A percentile compares a stretch with the other conserved stretches of the same genome.
These are phyloP conservation scores for Phoma herbarum DNA, from an alignment of 2,329 filamentous ascomycete species.

Conservation along the genomic window DNA sequence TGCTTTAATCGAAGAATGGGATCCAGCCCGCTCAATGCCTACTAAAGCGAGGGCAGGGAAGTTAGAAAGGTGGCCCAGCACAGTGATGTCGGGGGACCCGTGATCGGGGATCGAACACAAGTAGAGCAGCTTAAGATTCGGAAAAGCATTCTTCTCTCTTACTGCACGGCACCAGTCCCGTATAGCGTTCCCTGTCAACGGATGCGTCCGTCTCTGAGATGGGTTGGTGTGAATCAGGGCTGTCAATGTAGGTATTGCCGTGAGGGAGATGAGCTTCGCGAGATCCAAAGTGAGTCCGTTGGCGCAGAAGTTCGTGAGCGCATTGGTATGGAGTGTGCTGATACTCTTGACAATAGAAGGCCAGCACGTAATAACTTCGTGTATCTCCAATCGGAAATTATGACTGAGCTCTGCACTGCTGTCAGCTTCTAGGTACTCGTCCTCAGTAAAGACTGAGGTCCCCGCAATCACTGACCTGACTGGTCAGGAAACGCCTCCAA, in stretches of 20 bases:
- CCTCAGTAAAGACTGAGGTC: neutral
- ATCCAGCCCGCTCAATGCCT: neutral
- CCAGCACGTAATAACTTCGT: neutral
- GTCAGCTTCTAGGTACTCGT: neutral
- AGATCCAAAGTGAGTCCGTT: conserved; percentile 1
- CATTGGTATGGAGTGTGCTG: neutral
- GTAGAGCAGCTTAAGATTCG: conserved; percentile 3
- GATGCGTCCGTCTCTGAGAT: neutral
- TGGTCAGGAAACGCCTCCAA: conserved; percentile 3
- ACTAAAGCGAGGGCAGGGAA: conserved; percentile 3
- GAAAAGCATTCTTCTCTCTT: conserved; percentile 4
- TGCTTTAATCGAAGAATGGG: neutral
- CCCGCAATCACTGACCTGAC: neutral
- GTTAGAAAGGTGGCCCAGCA: neutral
- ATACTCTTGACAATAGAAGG: conserved; percentile 3
- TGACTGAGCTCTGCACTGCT: neutral
- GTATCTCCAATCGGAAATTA: neutral
- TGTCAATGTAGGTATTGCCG: conserved; percentile 1
- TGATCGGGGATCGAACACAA: neutral
- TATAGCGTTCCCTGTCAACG: neutral
- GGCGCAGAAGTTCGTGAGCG: conserved; percentile 9
- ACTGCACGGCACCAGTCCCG: conserved; percentile 13
- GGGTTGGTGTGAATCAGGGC: conserved; percentile 1
- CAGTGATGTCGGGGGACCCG: neutral
- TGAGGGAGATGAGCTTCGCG: conserved; percentile 5